Base-by-base conservation (phyloP, 441 rosid genomes). In the Adansonia gregorii region DNA sequence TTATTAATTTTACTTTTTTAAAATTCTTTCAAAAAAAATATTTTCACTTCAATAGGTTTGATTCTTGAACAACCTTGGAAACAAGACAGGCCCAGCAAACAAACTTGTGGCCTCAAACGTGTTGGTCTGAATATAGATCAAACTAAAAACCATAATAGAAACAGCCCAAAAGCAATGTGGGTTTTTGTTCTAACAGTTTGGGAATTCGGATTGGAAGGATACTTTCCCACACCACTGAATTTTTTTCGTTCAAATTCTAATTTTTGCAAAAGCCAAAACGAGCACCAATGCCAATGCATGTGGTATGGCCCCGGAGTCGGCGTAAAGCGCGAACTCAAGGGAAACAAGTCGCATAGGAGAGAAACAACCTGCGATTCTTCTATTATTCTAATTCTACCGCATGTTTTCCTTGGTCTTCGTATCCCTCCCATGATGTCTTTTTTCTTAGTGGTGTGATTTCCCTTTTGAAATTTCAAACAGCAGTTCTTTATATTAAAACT, bases 311-410 rank as follows among this genome's bases (percentile, higher is more conserved):
- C n/a, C 12, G 6, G 56, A 61, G 35, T n/a, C 61, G 27, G 71
- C 59, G 48, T 27, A 46, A 56, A 63, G 70, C 71, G 69, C 27
- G 60, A 74, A 49, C 61, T 27, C 49, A 59, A 31, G 66, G 24
- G 82, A 64, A 20, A 48, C 14, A 59, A 20, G 65, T 64, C 22
- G 51, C 72, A 22, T 65, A 52, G 15, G 74, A 5, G 52, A 73
- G 78, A 76, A 78, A 76, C 78, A 78, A 76, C 78, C 81, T 77
- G 41, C 49, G 79, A 64, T 79, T 79, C 52, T 77, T 84, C 76
- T 58, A 70, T 31, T 31, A 31, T 31, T 31, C 39, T 3, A 31
- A 31, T 75, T 15, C 35, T 11, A 63, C 80, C 81, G 52, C 82
- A 64, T 17, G 66, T 46, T 49, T 8, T 72, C 87, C 90, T 78